Evolutionary conservation across 2,329 filamentous ascomycete species (phyloP), one percentile per base, ranked within the genome.

Genomic region (Colletotrichum tropicicola): DNA sequence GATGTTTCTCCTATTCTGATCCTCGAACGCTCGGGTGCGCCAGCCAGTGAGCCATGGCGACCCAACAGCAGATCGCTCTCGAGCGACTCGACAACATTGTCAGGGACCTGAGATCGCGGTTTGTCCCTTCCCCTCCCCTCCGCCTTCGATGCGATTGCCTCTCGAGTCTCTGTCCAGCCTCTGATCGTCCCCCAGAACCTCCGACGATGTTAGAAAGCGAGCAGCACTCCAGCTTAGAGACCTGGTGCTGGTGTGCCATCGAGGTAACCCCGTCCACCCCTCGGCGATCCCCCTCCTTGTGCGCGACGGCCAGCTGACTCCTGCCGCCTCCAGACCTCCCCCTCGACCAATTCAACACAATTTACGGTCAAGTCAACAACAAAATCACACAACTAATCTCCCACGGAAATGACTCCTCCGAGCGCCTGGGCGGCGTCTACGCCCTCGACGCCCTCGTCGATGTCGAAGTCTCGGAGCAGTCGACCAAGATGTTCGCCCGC

Each of bases 391-490:
- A 80, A 39, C 79, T 98, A 69, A 93, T 97, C 67, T 89, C 93
- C 49, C 93, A 95, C 76, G 92, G 94, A 68, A 91, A 88, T 80
- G 94, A 97, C 76, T 91, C 93, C 5, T 89, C 91, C 71, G 96
- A 99, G 75, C 91, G 94, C 63, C 89, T 98, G 60, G 96, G 94
- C 67, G 97, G 96, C 55, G 91, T 99, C 67, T 91, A 96, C 72
- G 95, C 95, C 65, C 88, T 99, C 66, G 95, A 97, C 77, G 91
- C 91, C 61, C 88, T 99, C 58, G 95, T 98, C 78, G 94, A 98
- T 77, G 98, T 98, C 76, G 95, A 98, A 72, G 95, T 94, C 64
- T 93, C 98, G 71, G 97, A 99, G 80, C 89, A 92, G 23, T 93
- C 93, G 35, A 89, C 93, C 73, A 98, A 98, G 79, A 65, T 65